A percentile compares a stretch with the other conserved stretches of the same genome.
These are phyloP conservation scores for Scutellaria baicalensis DNA, from an alignment of 257 asterid species.

Conservation along the genomic window DNA sequence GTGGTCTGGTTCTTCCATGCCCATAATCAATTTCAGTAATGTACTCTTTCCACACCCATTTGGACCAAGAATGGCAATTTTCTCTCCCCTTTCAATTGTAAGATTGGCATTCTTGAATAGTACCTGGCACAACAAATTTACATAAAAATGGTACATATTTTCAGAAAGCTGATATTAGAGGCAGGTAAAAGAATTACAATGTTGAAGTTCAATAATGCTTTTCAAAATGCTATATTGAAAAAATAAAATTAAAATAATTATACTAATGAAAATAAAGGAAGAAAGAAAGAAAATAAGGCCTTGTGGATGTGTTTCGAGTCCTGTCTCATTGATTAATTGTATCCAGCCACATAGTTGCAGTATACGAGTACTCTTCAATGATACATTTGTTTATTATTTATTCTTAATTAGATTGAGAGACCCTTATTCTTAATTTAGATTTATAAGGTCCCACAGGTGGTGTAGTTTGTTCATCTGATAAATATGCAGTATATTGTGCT, in stretches of 20 bases:
- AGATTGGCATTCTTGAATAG: constrained; percentile 76
- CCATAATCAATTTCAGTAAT: constrained; percentile 88
- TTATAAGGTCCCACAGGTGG: neutral
- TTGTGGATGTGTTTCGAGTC: neutral
- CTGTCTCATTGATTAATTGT: neutral
- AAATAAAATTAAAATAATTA: neutral
- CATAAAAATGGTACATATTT: neutral
- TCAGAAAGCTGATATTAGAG: neutral
- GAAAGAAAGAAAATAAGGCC: neutral
- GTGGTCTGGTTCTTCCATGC: constrained; percentile 50
- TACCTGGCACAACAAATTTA: constrained; percentile 37
- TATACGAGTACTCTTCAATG: neutral
- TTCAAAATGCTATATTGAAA: neutral
- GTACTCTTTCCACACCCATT: constrained; percentile 99
- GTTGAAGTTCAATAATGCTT: neutral
- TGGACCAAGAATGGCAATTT: constrained; percentile 97
- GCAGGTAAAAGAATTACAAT: neutral
- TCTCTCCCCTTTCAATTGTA: constrained; percentile 84
- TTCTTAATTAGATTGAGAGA: neutral
- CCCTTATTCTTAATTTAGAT: neutral
- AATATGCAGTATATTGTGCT: neutral
- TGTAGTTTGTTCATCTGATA: neutral
- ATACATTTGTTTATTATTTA: neutral
- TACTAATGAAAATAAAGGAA: neutral
- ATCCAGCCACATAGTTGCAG: neutral